Evolutionary conservation across 2,329 filamentous ascomycete genomes (phyloP), one percentile per base, ranked within the genome.

Genomic region (Fusarium tuaranense): DNA sequence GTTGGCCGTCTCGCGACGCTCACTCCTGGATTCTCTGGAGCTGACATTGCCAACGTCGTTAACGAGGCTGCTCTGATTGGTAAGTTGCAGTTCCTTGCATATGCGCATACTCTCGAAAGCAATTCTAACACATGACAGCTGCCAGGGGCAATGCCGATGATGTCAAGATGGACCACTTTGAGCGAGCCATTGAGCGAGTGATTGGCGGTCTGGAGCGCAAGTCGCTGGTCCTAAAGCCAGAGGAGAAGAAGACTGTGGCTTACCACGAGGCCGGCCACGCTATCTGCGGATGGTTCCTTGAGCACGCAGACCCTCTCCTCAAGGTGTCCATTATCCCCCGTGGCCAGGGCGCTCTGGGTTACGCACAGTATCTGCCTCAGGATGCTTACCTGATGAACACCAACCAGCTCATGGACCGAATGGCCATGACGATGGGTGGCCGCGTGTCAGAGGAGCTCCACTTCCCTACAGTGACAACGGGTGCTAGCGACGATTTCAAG

Each of bases 241-340:
- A 95, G 78, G 97, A 99, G 87, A 98, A 98, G 90, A 93, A 91
- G 82, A 97, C 95, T 16, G 97, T 98, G 51, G 97, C 97, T 7
- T 99, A 99, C 84, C 97, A 99, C 85, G 97, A 99, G 87, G 97
- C 97, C 38, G 97, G 97, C 68, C 97, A 99, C 83, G 97, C 97
- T 74, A 97, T 99, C 82, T 99, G 97, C 83, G 97, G 97, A 68
- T 99, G 97, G 97, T 99, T 93, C 88, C 94, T 99, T 86, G 91
- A 94, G 84, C 95, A 94, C 82, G 97, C 97, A n/a, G 97, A 99
- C 80, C 97, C 97, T 20, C 91, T 99, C 5, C 92, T 99, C 69
- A 99, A 99, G 87, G 97, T 99, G 53, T 98, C 95, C 68, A 99
- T 99, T 84, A 98, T 99, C 79, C 97, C 97, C 20, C 95, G 97